Base-by-base conservation (phyloP, 495 filamentous ascomycete species). In the Talaromyces wortmannii region DNA sequence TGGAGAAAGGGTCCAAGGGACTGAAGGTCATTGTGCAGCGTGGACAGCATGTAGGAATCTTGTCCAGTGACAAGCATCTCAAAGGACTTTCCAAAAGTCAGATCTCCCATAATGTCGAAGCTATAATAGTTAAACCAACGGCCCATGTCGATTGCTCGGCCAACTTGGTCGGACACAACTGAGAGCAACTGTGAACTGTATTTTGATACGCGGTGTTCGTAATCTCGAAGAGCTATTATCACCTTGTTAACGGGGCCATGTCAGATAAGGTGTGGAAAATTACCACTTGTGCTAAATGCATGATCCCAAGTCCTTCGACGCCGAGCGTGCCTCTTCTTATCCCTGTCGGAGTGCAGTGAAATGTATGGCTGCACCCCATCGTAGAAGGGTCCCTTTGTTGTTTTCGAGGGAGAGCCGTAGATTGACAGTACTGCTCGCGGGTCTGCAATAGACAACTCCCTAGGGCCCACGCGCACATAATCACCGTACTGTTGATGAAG, bases 51-150 rank as follows among this genome's bases (percentile, higher is more conserved):
- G 32, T 53, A 53, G 13, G 52, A 23, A 30, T 59, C 64, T 45
- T 63, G 46, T 6, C 57, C 61, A 0, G 50, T 62, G 8, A 61
- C 48, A 4, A 75, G 58, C 72, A 73, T 71, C 13, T 66, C 64
- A 47, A 78, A 79, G 0, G 73, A 63, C 45, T 75, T 64, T 1
- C 72, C 72, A 55, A 78, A 79, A 0, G 71, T 69, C 7, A 77
- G 55, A 23, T 79, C 73, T 40, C 77, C 77, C 56, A 79, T 73
- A 13, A 78, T 45, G 44, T 80, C 77, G 54, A 78, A 79, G 23
- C 62, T 68, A 36, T 67, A 75, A 53, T 65, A 71, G 31, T 67
- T 64, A 59, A 76, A 75, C 70, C 67, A 74, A n/a, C 63, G 45
- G 0, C 63, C 52, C 6, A 73, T 49, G 36, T 80, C 66, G 12